Evolutionary conservation across 2,329 filamentous ascomycete genomes (phyloP).

Genomic region (Coniochaeta sp.): DNA sequence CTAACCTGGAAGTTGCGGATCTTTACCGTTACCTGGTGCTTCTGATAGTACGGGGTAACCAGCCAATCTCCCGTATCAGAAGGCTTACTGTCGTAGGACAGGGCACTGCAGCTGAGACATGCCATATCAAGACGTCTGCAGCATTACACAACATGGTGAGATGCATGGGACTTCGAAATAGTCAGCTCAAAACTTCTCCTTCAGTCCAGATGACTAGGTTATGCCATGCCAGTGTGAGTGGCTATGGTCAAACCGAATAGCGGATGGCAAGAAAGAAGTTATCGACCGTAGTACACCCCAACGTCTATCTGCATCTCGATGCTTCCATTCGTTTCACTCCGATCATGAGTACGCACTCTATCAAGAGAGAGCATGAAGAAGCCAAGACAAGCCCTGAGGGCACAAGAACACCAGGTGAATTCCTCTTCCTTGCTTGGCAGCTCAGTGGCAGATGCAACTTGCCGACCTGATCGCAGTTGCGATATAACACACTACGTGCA

Average conservation of each 20-base stretch:
- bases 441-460: background rate
- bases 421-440: too few species aligned
- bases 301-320: background rate
- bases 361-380: too few species aligned
- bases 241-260: too few species aligned
- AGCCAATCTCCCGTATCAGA: background rate
- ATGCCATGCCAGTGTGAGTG: too few species aligned
- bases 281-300: background rate
- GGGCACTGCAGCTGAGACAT: background rate
- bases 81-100: background rate
- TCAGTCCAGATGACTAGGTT: background rate
- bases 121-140: background rate
- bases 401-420: too few species aligned
- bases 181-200: background rate
- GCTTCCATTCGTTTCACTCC: too few species aligned
- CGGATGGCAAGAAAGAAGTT: background rate
- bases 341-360: too few species aligned
- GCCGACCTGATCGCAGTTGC: background rate
- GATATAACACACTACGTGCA: background rate
- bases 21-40: background rate
- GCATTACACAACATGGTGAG: background rate
- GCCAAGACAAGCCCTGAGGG: too few species aligned
- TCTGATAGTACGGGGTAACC: background rate
- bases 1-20: background rate
- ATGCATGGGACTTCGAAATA: background rate